Base-by-base conservation (phyloP, 2,329 filamentous ascomycete species). In the Bipolaris sorokiniana region DNA sequence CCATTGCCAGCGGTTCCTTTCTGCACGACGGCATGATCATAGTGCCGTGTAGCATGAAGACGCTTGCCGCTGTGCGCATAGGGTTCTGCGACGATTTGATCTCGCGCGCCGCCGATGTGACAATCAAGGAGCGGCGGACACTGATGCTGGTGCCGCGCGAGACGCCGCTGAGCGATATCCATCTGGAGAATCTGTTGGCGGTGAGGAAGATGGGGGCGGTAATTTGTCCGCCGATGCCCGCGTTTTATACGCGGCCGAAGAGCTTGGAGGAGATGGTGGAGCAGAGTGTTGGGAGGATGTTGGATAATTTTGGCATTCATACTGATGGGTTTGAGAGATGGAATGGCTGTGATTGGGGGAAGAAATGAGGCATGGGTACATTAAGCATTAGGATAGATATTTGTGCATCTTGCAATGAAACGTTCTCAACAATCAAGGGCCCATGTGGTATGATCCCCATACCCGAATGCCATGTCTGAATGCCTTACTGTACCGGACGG, bases 11-110 rank as follows among this genome's bases (percentile, higher is more conserved):
- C 2, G 40, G 40, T 26, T 42, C 40, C 40, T 42, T 42, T 20
- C 7, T 42, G 40, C 40, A 42, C 20, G 40, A 42, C 20, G 40
- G 40, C 40, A 42, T 42, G 40, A 42, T 42, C 22, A 42, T 42
- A 26, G 40, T 42, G 40, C 40, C 40, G 2, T 42, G 40, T 26
- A 42, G 40, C 40, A 42, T 42, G 40, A 42, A 42, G 40, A 42
- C 40, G 40, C 40, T 42, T 11, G 40, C 40, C 4, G 40, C 40
- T 42, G 40, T 42, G 40, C 40, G 40, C 20, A 42, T 42, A 23
- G 40, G 40, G 2, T 42, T 42, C 3, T 42, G 40, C 40, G 40
- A 42, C 18, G 40, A 42, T 42, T n/a, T 42, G 20, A 42, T 42
- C 40, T 42, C 40, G 22, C 40, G 40, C 22, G 40, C 40, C 5